These are phyloP conservation scores for Teratosphaeria epicoccoides DNA, from an alignment of 2,329 filamentous ascomycete species.

Conservation along the genomic window DNA sequence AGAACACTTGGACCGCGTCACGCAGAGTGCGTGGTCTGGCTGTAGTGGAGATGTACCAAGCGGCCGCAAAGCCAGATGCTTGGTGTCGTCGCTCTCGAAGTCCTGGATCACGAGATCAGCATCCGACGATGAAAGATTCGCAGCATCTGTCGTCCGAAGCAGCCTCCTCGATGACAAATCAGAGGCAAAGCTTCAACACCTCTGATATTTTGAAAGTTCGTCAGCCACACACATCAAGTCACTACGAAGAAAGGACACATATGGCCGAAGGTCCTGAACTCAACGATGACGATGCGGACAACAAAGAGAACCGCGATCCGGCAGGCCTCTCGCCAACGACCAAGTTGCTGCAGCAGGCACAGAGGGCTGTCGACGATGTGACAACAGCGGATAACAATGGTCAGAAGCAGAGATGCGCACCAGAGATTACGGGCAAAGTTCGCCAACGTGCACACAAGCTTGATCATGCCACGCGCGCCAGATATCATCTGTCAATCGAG, in stretches of 20 bases:
- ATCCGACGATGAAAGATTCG: neutral
- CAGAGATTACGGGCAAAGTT: neutral
- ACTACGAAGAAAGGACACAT: neutral
- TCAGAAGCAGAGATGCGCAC: neutral
- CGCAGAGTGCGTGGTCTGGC: neutral
- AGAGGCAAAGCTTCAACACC: conserved; percentile 8
- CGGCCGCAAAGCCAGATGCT: neutral
- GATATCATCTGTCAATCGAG: neutral
- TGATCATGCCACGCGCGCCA: neutral
- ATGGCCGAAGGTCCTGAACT: neutral
- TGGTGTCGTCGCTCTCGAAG: neutral
- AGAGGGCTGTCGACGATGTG: neutral
- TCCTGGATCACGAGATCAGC: neutral
- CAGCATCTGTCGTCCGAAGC: neutral
- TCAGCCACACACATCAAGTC: neutral
- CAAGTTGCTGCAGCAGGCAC: conserved; percentile 10
- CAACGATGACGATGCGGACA: neutral
- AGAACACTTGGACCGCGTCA: neutral
- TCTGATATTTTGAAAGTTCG: conserved; percentile 16
- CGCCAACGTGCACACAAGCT: neutral
- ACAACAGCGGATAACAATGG: neutral
- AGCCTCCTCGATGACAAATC: neutral
- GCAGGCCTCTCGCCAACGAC: conserved; percentile 11
- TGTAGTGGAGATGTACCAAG: neutral
- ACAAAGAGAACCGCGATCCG: conserved; percentile 12